A percentile compares a stretch with the other conserved stretches of the same genome.
phyloP scores from a whole-genome alignment of 306 rosid species.

The Castanopsis chinensis region DNA sequence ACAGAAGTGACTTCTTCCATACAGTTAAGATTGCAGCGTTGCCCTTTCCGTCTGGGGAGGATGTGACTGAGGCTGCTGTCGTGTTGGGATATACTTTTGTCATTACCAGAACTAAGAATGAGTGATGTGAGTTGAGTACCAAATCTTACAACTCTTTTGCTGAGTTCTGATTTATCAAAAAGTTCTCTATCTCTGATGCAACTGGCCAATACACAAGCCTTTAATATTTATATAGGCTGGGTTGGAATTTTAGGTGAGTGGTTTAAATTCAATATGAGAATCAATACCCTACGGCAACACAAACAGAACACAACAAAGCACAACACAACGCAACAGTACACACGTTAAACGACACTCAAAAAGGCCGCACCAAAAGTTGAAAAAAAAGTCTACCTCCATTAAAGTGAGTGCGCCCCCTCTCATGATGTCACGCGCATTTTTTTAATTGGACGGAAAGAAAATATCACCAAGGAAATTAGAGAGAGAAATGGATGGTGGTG shows the following conservation, averaged over 20 bases:
- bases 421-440: background rate
- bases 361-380: background rate
- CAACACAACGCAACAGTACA: too few relatives aligned
- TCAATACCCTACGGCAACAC: background rate
- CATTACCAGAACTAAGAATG: constrained; percentile 25
- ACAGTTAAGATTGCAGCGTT: constrained; percentile 45
- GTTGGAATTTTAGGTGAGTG: background rate
- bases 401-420: constrained; percentile 4
- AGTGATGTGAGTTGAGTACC: background rate
- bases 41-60: background rate
- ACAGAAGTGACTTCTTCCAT: constrained; percentile 76
- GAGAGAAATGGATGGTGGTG: background rate
- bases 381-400: background rate
- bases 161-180: too few relatives aligned
- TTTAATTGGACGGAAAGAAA: background rate
- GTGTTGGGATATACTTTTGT: constrained; percentile 65
- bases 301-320: too few relatives aligned
- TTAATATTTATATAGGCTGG: background rate
- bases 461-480: background rate
- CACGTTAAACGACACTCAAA: background rate
- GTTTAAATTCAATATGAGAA: background rate
- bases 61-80: constrained; percentile 2
- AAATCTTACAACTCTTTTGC: background rate
- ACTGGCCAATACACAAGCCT: background rate
- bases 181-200: background rate